These are phyloP conservation scores for Clonostachys chloroleuca DNA, from an alignment of 2,329 filamentous ascomycete species.

Conservation along the genomic window DNA sequence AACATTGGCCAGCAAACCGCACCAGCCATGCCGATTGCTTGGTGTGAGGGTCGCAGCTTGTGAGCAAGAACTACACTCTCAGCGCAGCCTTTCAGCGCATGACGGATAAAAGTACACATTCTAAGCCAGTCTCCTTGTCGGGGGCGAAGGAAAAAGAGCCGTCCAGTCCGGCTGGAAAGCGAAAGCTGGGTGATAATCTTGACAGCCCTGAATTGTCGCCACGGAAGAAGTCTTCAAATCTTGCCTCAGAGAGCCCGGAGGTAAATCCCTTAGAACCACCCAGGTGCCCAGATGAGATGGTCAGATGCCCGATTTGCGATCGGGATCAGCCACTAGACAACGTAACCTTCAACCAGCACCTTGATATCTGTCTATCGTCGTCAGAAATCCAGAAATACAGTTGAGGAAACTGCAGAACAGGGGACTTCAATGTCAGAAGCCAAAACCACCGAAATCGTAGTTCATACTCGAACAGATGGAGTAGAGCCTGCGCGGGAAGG, in stretches of 20 bases:
- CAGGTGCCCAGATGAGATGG: slow-evolving; percentile 42
- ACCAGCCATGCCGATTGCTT: slow-evolving; percentile 78
- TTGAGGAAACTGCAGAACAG: too few species aligned
- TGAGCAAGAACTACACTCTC: slow-evolving; percentile 79
- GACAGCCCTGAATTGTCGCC: slow-evolving; percentile 6
- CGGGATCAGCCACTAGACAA: slow-evolving; percentile 73
- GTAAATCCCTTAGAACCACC: slow-evolving; percentile 7
- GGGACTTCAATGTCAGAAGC: too few species aligned
- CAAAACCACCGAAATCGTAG: too few species aligned
- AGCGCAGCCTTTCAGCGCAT: slow-evolving; percentile 77
- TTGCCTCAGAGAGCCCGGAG: slow-evolving; percentile 27
- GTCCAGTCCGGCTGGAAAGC: slow-evolving; percentile 5
- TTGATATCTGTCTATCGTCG: slow-evolving; percentile 80
- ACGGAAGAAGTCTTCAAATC: slow-evolving; percentile 47
- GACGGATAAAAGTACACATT: slow-evolving; percentile 22
- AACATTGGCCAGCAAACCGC: slow-evolving; percentile 76
- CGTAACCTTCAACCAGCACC: slow-evolving; percentile 79
- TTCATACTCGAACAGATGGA: too few species aligned
- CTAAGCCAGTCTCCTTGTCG: slow-evolving; percentile 19
- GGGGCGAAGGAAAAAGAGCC: slow-evolving; percentile 23
- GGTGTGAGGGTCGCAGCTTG: slow-evolving; percentile 81
- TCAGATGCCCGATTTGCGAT: slow-evolving; percentile 85
- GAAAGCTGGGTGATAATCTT: slow-evolving; percentile 3
- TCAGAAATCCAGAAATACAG: too few species aligned
- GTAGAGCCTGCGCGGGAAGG: too few species aligned